phyloP scores from a whole-genome alignment of 306 rosid genomes.

The Citrullus amarus region DNA sequence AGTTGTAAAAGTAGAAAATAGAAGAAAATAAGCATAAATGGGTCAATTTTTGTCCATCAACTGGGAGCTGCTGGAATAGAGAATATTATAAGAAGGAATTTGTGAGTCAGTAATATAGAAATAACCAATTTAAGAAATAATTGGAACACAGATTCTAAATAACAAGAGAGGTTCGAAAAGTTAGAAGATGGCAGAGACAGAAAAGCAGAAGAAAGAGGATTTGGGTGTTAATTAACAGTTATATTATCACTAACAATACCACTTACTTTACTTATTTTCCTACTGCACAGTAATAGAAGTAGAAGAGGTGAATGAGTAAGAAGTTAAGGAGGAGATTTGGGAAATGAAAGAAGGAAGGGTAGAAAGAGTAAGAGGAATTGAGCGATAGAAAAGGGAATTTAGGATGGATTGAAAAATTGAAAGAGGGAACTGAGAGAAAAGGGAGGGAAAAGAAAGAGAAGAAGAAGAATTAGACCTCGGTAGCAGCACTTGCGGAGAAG shows the following conservation, averaged over 20 bases:
- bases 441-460: neutral
- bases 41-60: neutral
- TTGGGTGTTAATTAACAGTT: neutral
- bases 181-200: neutral
- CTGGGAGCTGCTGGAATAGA: neutral
- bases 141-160: neutral
- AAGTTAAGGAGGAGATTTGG: no score
- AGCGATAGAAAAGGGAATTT: no score
- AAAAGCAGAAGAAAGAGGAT: neutral
- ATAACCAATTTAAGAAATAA: neutral
- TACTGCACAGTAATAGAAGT: no score
- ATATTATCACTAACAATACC: no score
- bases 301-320: neutral
- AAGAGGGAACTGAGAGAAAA: neutral
- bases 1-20: neutral
- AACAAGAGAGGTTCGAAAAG: neutral
- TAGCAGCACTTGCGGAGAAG: constrained; percentile 90
- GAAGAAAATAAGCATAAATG: neutral
- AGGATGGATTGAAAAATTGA: neutral
- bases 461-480: constrained; percentile 37
- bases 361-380: no score
- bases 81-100: neutral
- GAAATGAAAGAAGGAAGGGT: no score
- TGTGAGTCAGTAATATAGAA: neutral
- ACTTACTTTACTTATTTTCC: no score